Conservation (phyloP, 1,284 basidiomycete genomes). For the Leccinum pachyderme region DNA sequence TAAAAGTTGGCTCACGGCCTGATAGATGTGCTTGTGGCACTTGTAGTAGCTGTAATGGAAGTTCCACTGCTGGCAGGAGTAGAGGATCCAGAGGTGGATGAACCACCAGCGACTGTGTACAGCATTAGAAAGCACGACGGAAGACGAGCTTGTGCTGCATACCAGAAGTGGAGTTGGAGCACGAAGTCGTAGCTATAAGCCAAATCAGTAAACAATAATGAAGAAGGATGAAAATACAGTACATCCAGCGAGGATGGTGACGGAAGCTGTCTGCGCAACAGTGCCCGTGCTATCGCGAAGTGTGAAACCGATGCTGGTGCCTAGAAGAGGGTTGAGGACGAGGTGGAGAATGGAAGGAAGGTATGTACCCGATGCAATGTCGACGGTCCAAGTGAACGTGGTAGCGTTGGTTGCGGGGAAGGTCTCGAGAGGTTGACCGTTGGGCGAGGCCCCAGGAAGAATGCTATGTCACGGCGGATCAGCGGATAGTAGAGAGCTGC, state of each 20-base stretch:
- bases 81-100: constrained; percentile 18
- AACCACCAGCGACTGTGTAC: constrained; percentile 17
- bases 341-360: not conserved
- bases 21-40: not conserved
- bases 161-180: constrained; percentile 31
- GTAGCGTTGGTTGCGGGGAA: constrained; percentile 38
- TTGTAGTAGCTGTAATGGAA: not conserved
- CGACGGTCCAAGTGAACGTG: constrained; percentile 47
- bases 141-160: not conserved
- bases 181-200: constrained; percentile 33
- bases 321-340: constrained; percentile 27
- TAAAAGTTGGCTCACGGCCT: constrained; percentile 20
- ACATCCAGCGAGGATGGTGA: constrained; percentile 51
- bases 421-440: constrained; percentile 37
- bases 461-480: constrained; percentile 34
- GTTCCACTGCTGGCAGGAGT: constrained; percentile 12
- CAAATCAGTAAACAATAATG: not conserved
- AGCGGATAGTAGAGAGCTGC: not conserved
- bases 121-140: constrained; percentile 9
- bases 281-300: constrained; percentile 53
- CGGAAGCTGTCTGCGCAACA: constrained; percentile 45
- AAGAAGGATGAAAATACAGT: constrained; percentile 20
- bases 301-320: constrained; percentile 46
- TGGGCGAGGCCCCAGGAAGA: constrained; percentile 39
- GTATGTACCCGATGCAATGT: constrained; percentile 26